A percentile compares a stretch with the other conserved stretches of the same genome.
Conservation (phyloP, 192 early-diverging fungal genomes). For the Dissophora ornata region DNA sequence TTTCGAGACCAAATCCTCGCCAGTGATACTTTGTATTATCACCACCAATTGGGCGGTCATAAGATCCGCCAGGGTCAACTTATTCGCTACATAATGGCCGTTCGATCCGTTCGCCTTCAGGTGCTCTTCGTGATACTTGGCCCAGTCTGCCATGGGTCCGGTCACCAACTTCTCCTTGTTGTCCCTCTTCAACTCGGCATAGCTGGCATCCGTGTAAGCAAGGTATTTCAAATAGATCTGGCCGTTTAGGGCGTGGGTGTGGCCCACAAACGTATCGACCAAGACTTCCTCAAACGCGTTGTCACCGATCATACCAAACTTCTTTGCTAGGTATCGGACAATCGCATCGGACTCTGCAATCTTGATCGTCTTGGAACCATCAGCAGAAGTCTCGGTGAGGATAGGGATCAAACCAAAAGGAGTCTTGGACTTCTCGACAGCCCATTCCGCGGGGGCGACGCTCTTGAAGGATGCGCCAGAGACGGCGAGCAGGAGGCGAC, state of each 20-base stretch:
- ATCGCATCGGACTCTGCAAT: slow-evolving; percentile 58
- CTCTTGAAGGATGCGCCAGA: slow-evolving; percentile 46
- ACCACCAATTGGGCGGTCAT: not conserved
- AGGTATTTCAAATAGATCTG: slow-evolving; percentile 6
- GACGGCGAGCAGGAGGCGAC: slow-evolving; percentile 52
- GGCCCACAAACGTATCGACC: slow-evolving; percentile 35
- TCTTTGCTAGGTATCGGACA: slow-evolving; percentile 59
- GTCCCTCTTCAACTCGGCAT: slow-evolving; percentile 11
- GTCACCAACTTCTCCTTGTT: slow-evolving; percentile 12
- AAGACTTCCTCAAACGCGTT: slow-evolving; percentile 49
- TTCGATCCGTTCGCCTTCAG: slow-evolving; percentile 62
- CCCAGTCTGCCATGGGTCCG: not conserved
- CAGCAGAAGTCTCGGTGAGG: slow-evolving; percentile 48
- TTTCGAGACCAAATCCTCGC: slow-evolving; percentile 14
- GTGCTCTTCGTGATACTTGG: slow-evolving; percentile 54
- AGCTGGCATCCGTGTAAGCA: not conserved
- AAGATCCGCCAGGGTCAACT: slow-evolving; percentile 57
- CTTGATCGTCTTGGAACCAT: slow-evolving; percentile 38
- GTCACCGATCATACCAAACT: slow-evolving; percentile 42
- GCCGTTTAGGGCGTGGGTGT: slow-evolving; percentile 7
- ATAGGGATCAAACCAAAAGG: slow-evolving; percentile 64
- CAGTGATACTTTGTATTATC: slow-evolving; percentile 5
- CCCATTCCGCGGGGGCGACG: slow-evolving; percentile 51
- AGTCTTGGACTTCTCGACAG: slow-evolving; percentile 42
- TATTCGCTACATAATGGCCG: slow-evolving; percentile 65